These are phyloP conservation scores for Gossypium ekmanianum DNA, from an alignment of 345 rosid species.

Conservation along the genomic window DNA sequence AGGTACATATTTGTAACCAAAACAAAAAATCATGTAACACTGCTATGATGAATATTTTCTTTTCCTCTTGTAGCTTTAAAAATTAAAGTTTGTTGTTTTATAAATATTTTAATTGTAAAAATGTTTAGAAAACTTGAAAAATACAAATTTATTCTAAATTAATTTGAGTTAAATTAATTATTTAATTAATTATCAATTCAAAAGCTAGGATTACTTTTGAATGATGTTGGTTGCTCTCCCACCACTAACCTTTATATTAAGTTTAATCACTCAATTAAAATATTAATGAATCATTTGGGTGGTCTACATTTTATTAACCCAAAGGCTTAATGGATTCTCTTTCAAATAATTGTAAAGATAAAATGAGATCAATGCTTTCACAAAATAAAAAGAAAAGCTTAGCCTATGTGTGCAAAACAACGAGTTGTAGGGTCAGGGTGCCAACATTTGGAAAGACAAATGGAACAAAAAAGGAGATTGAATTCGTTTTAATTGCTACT, in stretches of 20 bases:
- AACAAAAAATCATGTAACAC: no score
- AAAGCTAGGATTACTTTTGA: neutral
- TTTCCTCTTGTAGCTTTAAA: no score
- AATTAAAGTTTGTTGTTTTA: no score
- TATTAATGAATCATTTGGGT: conserved; percentile 22
- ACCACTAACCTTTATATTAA: conserved; percentile 10
- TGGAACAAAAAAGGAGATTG: neutral
- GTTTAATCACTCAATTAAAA: neutral
- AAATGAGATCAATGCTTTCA: conserved; percentile 22
- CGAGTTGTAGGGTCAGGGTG: conserved; percentile 17
- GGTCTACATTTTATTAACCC: conserved; percentile 41
- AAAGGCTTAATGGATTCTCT: conserved; percentile 37
- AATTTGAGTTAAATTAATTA: no score
- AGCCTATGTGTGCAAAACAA: neutral
- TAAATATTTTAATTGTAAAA: no score
- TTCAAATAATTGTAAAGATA: conserved; percentile 23
- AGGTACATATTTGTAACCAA: no score
- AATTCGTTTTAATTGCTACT: conserved; percentile 13
- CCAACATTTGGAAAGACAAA: conserved; percentile 28
- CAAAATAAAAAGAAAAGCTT: neutral
- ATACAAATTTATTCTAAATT: no score
- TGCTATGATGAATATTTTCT: no score
- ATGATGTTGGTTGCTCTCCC: conserved; percentile 25
- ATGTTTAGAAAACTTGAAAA: no score
- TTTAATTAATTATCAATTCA: no score